Base-by-base conservation (phyloP, 345 rosid genomes). In the Salix purpurea region DNA sequence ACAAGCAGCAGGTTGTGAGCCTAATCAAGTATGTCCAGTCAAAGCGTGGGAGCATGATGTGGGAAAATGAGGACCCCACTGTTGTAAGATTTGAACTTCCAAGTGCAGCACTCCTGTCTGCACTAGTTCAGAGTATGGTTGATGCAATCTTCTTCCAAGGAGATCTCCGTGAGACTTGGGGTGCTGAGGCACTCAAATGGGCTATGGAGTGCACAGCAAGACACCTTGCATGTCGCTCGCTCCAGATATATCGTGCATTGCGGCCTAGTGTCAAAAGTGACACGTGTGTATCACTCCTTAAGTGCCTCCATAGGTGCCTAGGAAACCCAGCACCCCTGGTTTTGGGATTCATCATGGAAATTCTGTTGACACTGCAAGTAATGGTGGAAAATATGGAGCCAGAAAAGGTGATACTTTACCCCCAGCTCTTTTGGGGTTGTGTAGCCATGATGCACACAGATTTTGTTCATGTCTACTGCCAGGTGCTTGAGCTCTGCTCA, bases 361-460 rank as follows among this genome's bases (percentile, higher is more conserved):
- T 93, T 78, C 87, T 96, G 81, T 81, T 92, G 83, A 96, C 99
- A 42, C 77, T 96, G 73, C 98, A 93, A 89, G 97, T 93, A 79
- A 96, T 96, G 99, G 98, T 96, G 78, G 99, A 96, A 85, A 93
- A 96, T 82, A 96, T 93, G 99, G 98, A 96, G 81, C 99, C 98
- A 23, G 98, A 92, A 88, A 96, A 96, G 87, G 92, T 96, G 77
- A 96, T 93, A 81, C 92, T 93, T 42, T 96, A 93, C 80, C 99
- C 99, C 30, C 99, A 96, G 81, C 95, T 96, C 65, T 96, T 96
- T 77, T 93, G 98, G 99, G 99, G 97, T 6, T 92, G 99, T 79
- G 97, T 96, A 6, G 99, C 99, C 44, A 91, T 96, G 98, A 96
- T 93, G 99, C 97, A 96, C 84, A 93, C 99, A 50, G 99, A 96